A percentile compares a stretch with the other conserved stretches of the same genome.
phyloP scores from a whole-genome alignment of 1,284 basidiomycete species.

The Cryptococcus wingfieldii region DNA sequence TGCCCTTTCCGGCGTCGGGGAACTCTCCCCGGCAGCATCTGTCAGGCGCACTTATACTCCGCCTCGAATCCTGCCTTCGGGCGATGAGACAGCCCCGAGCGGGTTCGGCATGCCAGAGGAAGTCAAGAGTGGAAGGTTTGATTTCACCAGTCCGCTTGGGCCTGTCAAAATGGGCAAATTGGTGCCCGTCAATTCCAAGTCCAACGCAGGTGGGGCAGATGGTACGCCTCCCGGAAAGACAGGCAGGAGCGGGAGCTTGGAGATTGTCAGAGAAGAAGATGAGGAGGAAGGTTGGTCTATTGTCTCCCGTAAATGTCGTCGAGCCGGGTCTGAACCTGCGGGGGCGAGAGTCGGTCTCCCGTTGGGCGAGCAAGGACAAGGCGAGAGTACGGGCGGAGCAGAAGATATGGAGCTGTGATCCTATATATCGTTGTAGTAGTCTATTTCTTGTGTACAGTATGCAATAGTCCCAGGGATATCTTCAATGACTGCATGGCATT shows the following conservation, averaged over 20 bases:
- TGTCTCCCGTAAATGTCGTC: conserved; percentile 10
- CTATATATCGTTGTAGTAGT: not conserved
- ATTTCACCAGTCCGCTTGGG: conserved; percentile 41
- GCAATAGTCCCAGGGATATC: not conserved
- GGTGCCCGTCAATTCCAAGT: not conserved
- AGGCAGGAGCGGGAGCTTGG: conserved; percentile 18
- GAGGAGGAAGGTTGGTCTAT: conserved; percentile 30
- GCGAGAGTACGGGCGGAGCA: not conserved
- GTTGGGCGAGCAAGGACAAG: not conserved
- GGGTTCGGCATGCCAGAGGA: conserved; percentile 12
- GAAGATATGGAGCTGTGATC: not conserved
- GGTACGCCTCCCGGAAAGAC: conserved; percentile 5
- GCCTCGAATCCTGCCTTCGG: conserved; percentile 37
- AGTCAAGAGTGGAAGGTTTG: conserved; percentile 32
- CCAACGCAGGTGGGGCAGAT: not conserved
- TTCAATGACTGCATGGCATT: too few relatives aligned
- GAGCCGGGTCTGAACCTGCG: conserved; percentile 11
- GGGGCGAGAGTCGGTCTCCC: not conserved
- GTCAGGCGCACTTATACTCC: conserved; percentile 34
- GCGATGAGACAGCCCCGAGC: conserved; percentile 39
- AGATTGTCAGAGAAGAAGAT: conserved; percentile 21
- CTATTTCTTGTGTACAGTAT: not conserved
- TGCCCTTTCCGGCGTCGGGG: conserved; percentile 25
- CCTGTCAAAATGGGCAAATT: conserved; percentile 23
- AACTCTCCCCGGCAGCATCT: conserved; percentile 29